These are phyloP conservation scores for Phascolomyces articulosus DNA, from an alignment of 371 early-diverging fungal species.

Conservation along the genomic window DNA sequence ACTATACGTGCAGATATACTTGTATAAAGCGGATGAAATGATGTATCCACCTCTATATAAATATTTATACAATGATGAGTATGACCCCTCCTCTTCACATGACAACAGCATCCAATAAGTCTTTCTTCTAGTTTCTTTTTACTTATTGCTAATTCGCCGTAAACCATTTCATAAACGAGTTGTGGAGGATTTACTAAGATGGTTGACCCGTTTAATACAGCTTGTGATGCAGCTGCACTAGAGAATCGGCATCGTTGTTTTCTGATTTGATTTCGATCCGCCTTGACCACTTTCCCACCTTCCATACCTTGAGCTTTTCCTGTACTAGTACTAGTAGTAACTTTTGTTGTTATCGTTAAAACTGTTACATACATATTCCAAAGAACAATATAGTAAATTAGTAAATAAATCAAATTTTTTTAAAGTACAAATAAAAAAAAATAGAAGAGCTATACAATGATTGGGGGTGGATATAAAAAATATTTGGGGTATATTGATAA, in stretches of 20 bases:
- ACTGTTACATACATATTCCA: too few species aligned
- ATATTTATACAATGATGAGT: background rate
- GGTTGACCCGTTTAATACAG: conserved; percentile 8
- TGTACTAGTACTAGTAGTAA: too few species aligned
- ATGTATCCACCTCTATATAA: conserved; percentile 58
- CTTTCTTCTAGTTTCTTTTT: background rate
- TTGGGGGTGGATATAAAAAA: too few species aligned
- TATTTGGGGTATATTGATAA: too few species aligned
- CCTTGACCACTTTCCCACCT: conserved; percentile 62
- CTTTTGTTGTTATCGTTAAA: too few species aligned
- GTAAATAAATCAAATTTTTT: too few species aligned
- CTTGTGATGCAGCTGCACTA: conserved; percentile 30
- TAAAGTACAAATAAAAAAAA: too few species aligned
- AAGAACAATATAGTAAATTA: too few species aligned
- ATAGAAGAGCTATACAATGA: too few species aligned
- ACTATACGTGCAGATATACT: conserved; percentile 58
- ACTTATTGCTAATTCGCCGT: conserved; percentile 59
- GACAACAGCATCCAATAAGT: too few species aligned
- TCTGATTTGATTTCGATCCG: conserved; percentile 98
- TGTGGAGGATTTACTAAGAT: conserved; percentile 50
- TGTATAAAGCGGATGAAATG: conserved; percentile 58
- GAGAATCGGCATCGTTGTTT: conserved; percentile 56
- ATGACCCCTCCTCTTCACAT: too few species aligned
- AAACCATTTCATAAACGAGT: conserved; percentile 55
- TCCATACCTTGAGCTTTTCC: conserved; percentile 32